phyloP scores from a whole-genome alignment of 208 protist genomes.

The Trypanosoma boissoni region DNA sequence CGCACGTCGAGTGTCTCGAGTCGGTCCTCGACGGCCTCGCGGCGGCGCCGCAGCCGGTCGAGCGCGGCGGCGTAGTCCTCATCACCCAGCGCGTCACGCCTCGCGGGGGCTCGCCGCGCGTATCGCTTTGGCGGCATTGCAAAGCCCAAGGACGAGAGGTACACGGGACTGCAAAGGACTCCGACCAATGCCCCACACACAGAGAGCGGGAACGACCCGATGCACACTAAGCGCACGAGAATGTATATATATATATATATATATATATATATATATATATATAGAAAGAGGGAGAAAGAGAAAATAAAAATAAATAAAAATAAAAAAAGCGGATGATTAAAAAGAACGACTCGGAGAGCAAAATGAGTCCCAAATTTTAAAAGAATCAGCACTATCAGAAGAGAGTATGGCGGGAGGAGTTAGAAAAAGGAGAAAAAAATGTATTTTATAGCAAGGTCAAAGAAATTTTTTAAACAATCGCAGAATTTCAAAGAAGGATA shows the following conservation, averaged over 20 bases:
- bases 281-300: conserved; percentile 18
- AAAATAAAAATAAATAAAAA: neutral
- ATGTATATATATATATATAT: conserved; percentile 4
- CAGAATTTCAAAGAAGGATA: too few relatives aligned
- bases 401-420: too few relatives aligned
- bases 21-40: conserved; percentile 40
- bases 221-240: neutral
- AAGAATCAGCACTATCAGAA: too few relatives aligned
- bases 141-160: too few relatives aligned
- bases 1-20: conserved; percentile 46
- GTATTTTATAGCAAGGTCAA: too few relatives aligned
- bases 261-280: conserved; percentile 1
- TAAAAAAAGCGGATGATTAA: neutral
- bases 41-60: conserved; percentile 31
- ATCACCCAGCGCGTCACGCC: neutral
- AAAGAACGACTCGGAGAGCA: neutral
- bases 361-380: too few relatives aligned
- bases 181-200: neutral
- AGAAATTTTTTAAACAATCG: too few relatives aligned
- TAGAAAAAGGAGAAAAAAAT: too few relatives aligned
- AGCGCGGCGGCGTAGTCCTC: conserved; percentile 19
- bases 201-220: neutral
- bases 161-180: too few relatives aligned
- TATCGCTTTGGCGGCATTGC: neutral
- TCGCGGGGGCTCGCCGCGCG: too few relatives aligned